These are phyloP conservation scores for Elsinoe batatas DNA, from an alignment of 2,329 filamentous ascomycete species.

Conservation along the genomic window DNA sequence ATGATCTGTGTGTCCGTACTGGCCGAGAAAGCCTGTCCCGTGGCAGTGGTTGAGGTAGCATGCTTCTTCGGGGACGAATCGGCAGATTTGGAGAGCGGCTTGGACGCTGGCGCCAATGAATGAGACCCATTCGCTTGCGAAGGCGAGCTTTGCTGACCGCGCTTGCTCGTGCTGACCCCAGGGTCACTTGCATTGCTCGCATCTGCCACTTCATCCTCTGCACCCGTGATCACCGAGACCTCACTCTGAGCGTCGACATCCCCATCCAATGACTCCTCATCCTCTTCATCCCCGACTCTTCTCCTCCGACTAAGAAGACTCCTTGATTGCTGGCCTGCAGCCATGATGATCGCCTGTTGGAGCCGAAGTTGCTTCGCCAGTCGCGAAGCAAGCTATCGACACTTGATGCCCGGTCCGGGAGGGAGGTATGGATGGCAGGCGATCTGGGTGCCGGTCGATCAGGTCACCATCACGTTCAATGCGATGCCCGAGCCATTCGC, in stretches of 20 bases:
- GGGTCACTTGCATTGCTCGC: constrained; percentile 35
- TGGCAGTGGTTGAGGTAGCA: not conserved
- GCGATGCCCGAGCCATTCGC: constrained; percentile 4
- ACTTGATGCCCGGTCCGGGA: not conserved
- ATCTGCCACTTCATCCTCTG: constrained; percentile 46
- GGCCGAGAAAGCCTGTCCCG: constrained; percentile 28
- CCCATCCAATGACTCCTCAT: constrained; percentile 46
- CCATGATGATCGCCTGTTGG: constrained; percentile 30
- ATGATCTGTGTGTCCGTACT: constrained; percentile 50
- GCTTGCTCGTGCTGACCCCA: constrained; percentile 33
- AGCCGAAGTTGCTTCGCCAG: constrained; percentile 4
- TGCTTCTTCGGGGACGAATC: constrained; percentile 6
- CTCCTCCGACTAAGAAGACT: constrained; percentile 58
- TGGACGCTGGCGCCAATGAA: constrained; percentile 14
- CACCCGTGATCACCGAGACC: constrained; percentile 47
- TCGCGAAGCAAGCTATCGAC: constrained; percentile 4
- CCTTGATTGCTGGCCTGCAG: constrained; percentile 47
- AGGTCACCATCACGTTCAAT: constrained; percentile 10
- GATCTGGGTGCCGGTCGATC: not conserved
- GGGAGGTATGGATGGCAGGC: not conserved
- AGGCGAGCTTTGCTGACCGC: not conserved
- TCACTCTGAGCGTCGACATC: constrained; percentile 57
- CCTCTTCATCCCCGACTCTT: constrained; percentile 60
- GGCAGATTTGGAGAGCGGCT: not conserved
- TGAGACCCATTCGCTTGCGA: constrained; percentile 14